Evolutionary conservation across 73 alveolate genomes (phyloP).

Genomic region (Paramecium caudatum): DNA sequence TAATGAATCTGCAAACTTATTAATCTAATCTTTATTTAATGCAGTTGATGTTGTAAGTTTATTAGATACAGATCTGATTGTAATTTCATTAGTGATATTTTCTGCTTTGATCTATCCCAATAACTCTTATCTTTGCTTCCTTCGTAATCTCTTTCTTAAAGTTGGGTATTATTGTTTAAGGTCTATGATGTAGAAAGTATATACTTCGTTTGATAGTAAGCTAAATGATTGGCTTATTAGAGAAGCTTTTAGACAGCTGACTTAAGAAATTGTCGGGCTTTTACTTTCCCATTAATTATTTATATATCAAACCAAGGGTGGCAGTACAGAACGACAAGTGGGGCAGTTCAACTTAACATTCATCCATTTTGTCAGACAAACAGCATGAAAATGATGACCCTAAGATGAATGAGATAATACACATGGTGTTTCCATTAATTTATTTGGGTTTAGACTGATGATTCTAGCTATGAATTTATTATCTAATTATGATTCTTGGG

Average conservation of each 20-base stretch:
- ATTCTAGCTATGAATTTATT: conserved; percentile 19
- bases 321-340: conserved; percentile 77
- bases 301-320: conserved; percentile 49
- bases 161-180: background rate
- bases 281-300: background rate
- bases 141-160: background rate
- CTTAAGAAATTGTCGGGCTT: conserved; percentile 1
- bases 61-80: background rate
- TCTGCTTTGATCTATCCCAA: background rate
- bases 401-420: background rate
- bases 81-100: background rate
- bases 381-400: conserved; percentile 83
- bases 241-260: background rate
- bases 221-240: background rate
- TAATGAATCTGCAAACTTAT: conserved; percentile 42
- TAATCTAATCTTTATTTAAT: background rate
- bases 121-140: background rate
- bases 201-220: conserved; percentile 45
- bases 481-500: conserved; percentile 1
- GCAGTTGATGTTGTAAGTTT: background rate
- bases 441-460: conserved; percentile 31
- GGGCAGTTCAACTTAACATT: conserved; percentile 84
- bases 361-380: conserved; percentile 84
- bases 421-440: conserved; percentile 71
- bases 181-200: background rate